Evolutionary conservation across 1,284 basidiomycete genomes (phyloP), one percentile per base, ranked within the genome.

Genomic region (Violaceomyces palustris): DNA sequence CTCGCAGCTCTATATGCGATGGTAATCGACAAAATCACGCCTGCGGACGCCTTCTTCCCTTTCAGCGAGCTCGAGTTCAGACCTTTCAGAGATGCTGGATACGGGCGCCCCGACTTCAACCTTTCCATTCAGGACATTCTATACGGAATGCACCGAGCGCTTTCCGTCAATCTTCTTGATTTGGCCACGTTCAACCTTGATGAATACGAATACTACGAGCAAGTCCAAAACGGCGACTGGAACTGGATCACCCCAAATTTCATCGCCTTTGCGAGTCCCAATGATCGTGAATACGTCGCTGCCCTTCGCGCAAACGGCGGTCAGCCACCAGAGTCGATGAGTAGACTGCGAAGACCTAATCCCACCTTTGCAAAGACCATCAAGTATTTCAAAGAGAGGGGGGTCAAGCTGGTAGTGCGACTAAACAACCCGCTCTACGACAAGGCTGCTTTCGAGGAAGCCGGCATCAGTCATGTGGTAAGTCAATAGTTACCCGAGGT

Each of bases 361-460:
- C 21, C 25, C 27, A 11, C 39, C 22, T 52, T 63, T 14, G 50
- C 55, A 4, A 91, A 89, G 63, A 94, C 93, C 58, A 78, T 97
- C 50, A 83, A 90, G 35, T 91, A 94, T 72, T 99, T 98, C 69
- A 83, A 87, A 71, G 83, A 86, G 67, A 82, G 83, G 50, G 83
- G 84, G 40, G 82, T 99, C 71, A 87, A 87, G 73, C 78, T 94
- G n/a, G 90, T 98, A 29, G 84, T 98, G 26, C 83, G 94, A 38
- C 77, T 98, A 33, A 99, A 99, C 74, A 93, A 92, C 59, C 83
- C 90, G 63, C 79, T 98, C 18, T 99, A 99, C 75, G 89, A 98
- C 75, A 81, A 83, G 45, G 77, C 80, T 42, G 81, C 86, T 9
- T 99, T 98, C 75, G 71, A 84, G 58, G 84, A 91, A 59, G 81